phyloP scores from a whole-genome alignment of 148 eudicot species.

The Spergularia bocconei region DNA sequence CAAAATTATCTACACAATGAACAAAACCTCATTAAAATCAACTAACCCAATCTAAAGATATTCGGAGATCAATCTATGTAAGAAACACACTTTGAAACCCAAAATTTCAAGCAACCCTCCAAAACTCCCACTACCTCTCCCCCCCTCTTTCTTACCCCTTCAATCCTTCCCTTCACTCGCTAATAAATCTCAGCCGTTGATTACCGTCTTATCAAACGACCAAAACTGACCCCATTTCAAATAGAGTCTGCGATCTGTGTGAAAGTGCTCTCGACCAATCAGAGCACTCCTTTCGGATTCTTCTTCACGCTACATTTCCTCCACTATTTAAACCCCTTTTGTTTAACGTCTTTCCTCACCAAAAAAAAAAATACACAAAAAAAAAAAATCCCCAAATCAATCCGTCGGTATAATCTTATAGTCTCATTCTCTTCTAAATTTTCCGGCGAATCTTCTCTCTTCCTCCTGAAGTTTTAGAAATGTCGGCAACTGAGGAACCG shows the following conservation, averaged over 20 bases:
- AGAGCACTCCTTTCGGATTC: conserved; percentile 23
- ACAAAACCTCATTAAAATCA: conserved; percentile 27
- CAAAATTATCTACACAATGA: conserved; percentile 29
- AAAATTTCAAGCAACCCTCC: conserved; percentile 12
- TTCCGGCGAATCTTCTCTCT: background rate
- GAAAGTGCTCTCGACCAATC: conserved; percentile 34
- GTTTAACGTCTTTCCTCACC: conserved; percentile 23
- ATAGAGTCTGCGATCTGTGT: conserved; percentile 31
- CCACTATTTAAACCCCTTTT: conserved; percentile 46
- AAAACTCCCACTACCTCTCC: conserved; percentile 10
- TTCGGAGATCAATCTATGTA: conserved; percentile 25
- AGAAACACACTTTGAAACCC: conserved; percentile 44
- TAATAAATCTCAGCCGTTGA: conserved; percentile 38
- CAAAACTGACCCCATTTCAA: conserved; percentile 4
- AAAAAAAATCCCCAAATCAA: conserved; percentile 5
- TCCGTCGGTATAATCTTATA: conserved; percentile 17
- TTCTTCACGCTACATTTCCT: conserved; percentile 20
- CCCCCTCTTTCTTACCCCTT: conserved; percentile 19
- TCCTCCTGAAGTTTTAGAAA: conserved; percentile 5
- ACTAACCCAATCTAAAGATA: conserved; percentile 23
- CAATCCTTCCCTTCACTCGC: background rate
- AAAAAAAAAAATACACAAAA: background rate
- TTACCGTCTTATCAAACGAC: conserved; percentile 40
- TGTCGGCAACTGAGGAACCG: conserved; percentile 49
- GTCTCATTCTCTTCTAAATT: background rate